Percentiles rank a stretch among this genome's conserved stretches.
These are phyloP conservation scores for Garcia nutans DNA, from an alignment of 345 rosid genomes.

Conservation along the genomic window DNA sequence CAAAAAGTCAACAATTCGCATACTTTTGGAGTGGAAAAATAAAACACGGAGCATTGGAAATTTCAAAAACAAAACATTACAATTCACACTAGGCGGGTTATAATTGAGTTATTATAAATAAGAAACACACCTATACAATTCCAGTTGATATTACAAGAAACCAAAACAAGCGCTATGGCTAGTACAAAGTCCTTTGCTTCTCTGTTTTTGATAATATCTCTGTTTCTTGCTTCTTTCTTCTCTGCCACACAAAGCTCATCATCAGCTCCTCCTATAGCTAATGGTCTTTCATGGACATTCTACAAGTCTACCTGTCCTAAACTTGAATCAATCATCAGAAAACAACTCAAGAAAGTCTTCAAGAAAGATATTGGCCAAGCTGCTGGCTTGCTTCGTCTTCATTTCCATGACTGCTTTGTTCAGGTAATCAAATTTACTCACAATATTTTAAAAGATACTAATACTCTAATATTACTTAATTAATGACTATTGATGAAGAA, in stretches of 20 bases:
- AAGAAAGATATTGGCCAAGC: slow-evolving; percentile 72
- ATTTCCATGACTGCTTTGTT: slow-evolving; percentile 90
- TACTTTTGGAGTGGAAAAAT: too few species aligned
- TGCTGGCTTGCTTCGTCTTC: slow-evolving; percentile 81
- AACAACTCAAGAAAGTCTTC: slow-evolving; percentile 57
- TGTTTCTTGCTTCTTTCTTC: slow-evolving; percentile 14
- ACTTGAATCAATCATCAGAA: slow-evolving; percentile 53
- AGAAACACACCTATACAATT: too few species aligned
- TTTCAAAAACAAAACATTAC: too few species aligned
- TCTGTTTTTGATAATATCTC: slow-evolving; percentile 20
- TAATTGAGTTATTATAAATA: not conserved
- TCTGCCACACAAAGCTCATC: slow-evolving; percentile 2
- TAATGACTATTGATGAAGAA: too few species aligned
- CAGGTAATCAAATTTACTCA: slow-evolving; percentile 40
- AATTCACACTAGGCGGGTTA: not conserved
- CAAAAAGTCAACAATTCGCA: too few species aligned
- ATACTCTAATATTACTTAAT: too few species aligned
- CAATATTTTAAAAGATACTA: too few species aligned
- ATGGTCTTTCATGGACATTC: slow-evolving; percentile 73
- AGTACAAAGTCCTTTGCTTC: not conserved
- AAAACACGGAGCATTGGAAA: too few species aligned
- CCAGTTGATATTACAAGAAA: not conserved
- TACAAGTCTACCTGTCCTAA: slow-evolving; percentile 64
- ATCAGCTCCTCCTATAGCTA: slow-evolving; percentile 37
- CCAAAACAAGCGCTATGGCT: slow-evolving; percentile 15